Evolutionary conservation across 768 basidiomycete species (phyloP), one percentile per base, ranked within the genome.

Genomic region (Kwoniella heveanensis): DNA sequence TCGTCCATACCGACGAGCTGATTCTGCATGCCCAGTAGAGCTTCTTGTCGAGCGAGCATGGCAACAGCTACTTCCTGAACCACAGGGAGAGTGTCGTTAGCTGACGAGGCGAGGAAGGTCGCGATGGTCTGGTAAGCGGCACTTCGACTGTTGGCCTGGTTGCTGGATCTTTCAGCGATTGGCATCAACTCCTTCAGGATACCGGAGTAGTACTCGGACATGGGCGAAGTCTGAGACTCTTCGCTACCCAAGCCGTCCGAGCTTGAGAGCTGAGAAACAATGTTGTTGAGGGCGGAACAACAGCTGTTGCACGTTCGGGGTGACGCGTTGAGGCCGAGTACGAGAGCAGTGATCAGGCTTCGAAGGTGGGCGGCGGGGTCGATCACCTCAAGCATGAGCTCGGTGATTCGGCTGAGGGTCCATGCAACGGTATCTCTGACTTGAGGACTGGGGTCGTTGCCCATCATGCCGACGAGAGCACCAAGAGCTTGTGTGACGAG

Each of bases 351-450:
- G 60, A 98, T 83, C 57, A 99, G 83, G 9, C 88, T 85, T 65
- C 90, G 88, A 9, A 99, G 83, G 78, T 96, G 92, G 1, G 89
- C 85, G 68, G 94, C 91, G 1, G 90, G 88, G 74, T 93, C 90
- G 82, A 99, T 93, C 19, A 88, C 86, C 52, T 85, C 81, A 70
- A 94, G 87, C 69, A 97, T 83, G 60, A 91, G 81, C 74, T 98
- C 96, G 76, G 92, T 95, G 68, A 99, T 95, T 44, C 92, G 85
- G 21, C 94, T 94, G 15, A 99, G 84, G 1, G 96, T 98, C 95
- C 95, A 99, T 1, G 96, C 94, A 26, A 91, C 92, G 1, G 93
- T 95, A 79, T 98, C 96, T 81, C 94, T 91, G 70, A 99, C 95
- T 64, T 92, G 90, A 1, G 86, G 50, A 67, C 93, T 88, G 36